Evolutionary conservation across 1,284 basidiomycete species (phyloP).

Genomic region (Heliocybe sulcata): DNA sequence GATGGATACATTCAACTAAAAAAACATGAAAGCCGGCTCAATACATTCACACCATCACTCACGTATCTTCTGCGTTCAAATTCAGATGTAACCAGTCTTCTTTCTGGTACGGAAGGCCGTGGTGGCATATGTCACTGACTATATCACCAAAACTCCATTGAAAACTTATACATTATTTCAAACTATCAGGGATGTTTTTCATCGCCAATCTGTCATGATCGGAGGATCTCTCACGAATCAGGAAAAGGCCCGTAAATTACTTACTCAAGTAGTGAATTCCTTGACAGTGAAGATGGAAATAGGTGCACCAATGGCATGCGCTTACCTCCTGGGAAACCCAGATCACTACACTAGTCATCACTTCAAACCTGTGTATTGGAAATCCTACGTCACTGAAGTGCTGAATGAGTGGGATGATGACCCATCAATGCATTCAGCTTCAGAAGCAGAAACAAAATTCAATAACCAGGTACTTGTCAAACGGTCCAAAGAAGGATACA

Average conservation of each 20-base stretch:
- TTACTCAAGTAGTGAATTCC: constrained; percentile 8
- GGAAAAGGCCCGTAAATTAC: neutral
- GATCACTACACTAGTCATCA: constrained; percentile 10
- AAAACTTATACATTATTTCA: constrained; percentile 8
- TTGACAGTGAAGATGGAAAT: constrained; percentile 5
- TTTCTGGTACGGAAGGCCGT: constrained; percentile 9
- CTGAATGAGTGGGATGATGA: neutral
- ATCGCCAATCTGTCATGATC: neutral
- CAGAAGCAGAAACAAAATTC: no score
- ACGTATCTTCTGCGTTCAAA: constrained; percentile 6
- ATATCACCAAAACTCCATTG: constrained; percentile 6
- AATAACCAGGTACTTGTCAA: neutral
- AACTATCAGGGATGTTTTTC: neutral
- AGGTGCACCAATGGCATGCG: constrained; percentile 8
- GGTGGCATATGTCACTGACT: constrained; percentile 9
- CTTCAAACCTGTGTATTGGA: constrained; percentile 9
- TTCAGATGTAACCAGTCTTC: constrained; percentile 8
- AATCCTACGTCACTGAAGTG: neutral
- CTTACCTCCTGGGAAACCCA: constrained; percentile 7
- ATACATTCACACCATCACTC: constrained; percentile 3
- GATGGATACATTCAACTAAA: no score
- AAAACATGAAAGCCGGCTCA: no score
- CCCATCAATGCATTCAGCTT: neutral
- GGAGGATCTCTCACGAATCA: neutral
- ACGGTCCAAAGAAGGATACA: no score